Base-by-base conservation (phyloP, 345 rosid genomes). In the Cochlearia excelsa region DNA sequence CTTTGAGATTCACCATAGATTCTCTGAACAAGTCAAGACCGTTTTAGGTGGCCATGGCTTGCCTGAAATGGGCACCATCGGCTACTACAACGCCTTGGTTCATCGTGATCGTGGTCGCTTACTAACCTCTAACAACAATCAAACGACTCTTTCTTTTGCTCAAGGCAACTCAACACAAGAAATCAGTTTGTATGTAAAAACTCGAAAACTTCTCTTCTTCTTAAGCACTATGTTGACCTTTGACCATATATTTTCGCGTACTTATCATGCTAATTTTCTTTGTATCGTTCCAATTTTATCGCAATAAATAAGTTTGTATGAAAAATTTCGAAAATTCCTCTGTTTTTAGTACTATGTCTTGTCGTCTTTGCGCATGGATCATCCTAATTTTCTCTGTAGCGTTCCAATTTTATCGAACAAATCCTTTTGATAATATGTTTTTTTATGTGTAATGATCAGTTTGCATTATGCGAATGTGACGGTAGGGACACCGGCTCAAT, bases 391-490 rank as follows among this genome's bases (percentile, higher is more conserved):
- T 16, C 23, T 16, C 23, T 16, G 23, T 16, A 16, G 23, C 23
- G 23, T 16, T 16, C 23, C 23, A 16, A 16, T 16, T 16, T 16
- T 16, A 16, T 16, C 23, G 23, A 16, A 16, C 23, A 16, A 16
- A 16, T 16, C 23, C 23, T 16, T 69, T 54, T 63, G 47, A 49
- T 42, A 5, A 10, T 16, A 9, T 37, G 3, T 41, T 41, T 48
- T 38, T 44, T 16, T 9, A 40, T 27, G 11, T 29, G 30, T 59
- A 28, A 33, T 69, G 63, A 34, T 44, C 91, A 93, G 99, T 66
- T 78, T 93, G 51, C 81, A 93, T 79, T 93, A 85, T 65, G 96
- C 90, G 11, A 84, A 89, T 73, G 85, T 93, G 57, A 75, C 92
- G 0, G 77, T 89, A 30, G 99, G 99, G 69, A 84, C 81, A 45